Evolutionary conservation across 768 basidiomycete species (phyloP).

Genomic region (Pluteus cervinus): DNA sequence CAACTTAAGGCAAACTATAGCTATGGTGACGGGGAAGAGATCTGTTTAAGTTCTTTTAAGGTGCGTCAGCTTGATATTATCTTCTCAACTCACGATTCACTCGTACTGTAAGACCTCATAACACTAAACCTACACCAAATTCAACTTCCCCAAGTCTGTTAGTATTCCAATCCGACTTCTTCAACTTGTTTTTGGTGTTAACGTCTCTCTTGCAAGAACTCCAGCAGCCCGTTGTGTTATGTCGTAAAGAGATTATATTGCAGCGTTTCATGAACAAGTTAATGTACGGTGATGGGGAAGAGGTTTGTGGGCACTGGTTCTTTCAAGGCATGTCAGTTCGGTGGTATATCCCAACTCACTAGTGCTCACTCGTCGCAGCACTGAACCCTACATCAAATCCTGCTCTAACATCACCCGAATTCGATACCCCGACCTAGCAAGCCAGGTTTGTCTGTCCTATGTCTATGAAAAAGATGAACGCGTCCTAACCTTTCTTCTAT

Average conservation of each 20-base stretch:
- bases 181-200: too few species aligned
- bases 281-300: slow-evolving; percentile 85
- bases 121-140: too few species aligned
- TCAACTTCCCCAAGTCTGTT: too few species aligned
- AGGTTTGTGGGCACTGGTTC: slow-evolving; percentile 89
- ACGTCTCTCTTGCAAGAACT: slow-evolving; percentile 55
- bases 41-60: too few species aligned
- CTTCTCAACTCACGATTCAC: too few species aligned
- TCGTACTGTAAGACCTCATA: too few species aligned
- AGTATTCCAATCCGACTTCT: too few species aligned
- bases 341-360: background rate
- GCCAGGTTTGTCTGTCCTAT: slow-evolving; percentile 88
- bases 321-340: slow-evolving; percentile 61
- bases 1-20: too few species aligned
- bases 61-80: too few species aligned
- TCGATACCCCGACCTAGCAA: slow-evolving; percentile 34
- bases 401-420: slow-evolving; percentile 33
- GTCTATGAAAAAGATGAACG: slow-evolving; percentile 93
- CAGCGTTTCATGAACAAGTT: slow-evolving; percentile 82
- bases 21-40: too few species aligned
- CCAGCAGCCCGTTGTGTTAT: slow-evolving; percentile 85
- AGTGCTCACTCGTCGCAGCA: slow-evolving; percentile 54
- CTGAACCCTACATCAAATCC: slow-evolving; percentile 78
- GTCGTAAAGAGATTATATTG: slow-evolving; percentile 89
- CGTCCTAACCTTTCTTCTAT: slow-evolving; percentile 82